Evolutionary conservation across 257 asterid genomes (phyloP).

Genomic region (Lycium barbarum): DNA sequence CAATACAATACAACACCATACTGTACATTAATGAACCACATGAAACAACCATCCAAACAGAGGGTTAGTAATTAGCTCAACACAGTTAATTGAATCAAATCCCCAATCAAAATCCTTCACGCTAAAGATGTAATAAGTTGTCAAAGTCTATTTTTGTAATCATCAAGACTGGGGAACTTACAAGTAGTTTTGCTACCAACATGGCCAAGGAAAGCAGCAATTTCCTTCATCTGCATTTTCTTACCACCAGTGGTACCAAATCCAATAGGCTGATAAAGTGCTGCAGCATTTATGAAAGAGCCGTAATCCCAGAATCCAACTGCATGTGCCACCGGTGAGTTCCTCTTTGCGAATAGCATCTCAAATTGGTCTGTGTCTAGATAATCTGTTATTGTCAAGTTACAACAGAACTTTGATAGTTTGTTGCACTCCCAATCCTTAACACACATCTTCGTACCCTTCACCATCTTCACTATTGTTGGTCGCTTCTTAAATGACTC

Average conservation of each 20-base stretch:
- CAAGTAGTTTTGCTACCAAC: conserved; percentile 84
- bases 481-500: conserved; percentile 43
- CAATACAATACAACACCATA: too few relatives aligned
- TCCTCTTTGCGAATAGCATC: conserved; percentile 70
- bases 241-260: conserved; percentile 88
- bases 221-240: conserved; percentile 68
- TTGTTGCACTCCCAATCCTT: conserved; percentile 82
- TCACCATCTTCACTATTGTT: conserved; percentile 57
- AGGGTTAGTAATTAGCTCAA: not conserved
- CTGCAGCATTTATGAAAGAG: conserved; percentile 75
- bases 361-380: conserved; percentile 79
- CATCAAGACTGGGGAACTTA: conserved; percentile 39
- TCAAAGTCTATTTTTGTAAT: too few relatives aligned
- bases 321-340: conserved; percentile 76
- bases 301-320: conserved; percentile 81
- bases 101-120: not conserved
- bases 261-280: conserved; percentile 75
- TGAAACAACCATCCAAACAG: too few relatives aligned
- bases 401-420: conserved; percentile 71
- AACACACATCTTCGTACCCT: conserved; percentile 69
- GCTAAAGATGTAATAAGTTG: too few relatives aligned
- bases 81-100: not conserved
- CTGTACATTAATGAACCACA: too few relatives aligned
- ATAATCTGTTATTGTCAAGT: conserved; percentile 71
- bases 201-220: conserved; percentile 85